Base-by-base conservation (phyloP, 2,329 filamentous ascomycete species). In the Fusarium metavorans region DNA sequence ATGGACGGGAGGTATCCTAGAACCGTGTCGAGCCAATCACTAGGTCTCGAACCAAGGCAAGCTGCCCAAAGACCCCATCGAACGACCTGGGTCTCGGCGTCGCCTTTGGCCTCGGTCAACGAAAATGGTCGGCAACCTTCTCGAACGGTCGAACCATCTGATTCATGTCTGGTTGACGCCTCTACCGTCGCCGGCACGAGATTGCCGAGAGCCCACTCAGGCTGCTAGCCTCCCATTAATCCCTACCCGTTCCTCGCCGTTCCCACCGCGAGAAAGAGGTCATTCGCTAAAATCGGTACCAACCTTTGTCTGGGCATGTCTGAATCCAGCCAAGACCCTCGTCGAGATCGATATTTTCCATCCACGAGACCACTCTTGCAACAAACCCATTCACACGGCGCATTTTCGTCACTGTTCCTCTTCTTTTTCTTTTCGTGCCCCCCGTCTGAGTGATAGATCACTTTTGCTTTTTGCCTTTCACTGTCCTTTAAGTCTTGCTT, bases 181-280 rank as follows among this genome's bases (percentile, higher is more conserved):
- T 71, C 39, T 69, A 63, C 61, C 64, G 64, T 63, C 60, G 35
- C 56, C 72, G 72, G 72, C 69, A 75, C 61, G 70, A 75, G 72
- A 75, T 73, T 75, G 70, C 72, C 72, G 72, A 73, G 66, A 68
- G 65, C 58, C 70, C 72, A 74, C 72, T 41, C 23, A 43, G 45
- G 45, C 61, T 30, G n/a, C 48, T 64, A 57, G 45, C 27, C 58
- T n/a, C 20, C 32, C 43, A 56, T 64, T 16, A 41, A 64, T 34
- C 60, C 60, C 60, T 63, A 67, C 43, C 61, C 30, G 60, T 48
- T 58, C 68, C 41, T 70, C 57, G 32, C 30, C 54, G 66, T 37
- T 35, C 52, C 37, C 52, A 70, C 66, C 43, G 50, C 59, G 48
- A 68, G 25, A 54, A 70, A 61, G 45, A 37, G 57, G 54, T 62